Conservation (phyloP, 306 rosid genomes). For the Nissolia schottii region DNA sequence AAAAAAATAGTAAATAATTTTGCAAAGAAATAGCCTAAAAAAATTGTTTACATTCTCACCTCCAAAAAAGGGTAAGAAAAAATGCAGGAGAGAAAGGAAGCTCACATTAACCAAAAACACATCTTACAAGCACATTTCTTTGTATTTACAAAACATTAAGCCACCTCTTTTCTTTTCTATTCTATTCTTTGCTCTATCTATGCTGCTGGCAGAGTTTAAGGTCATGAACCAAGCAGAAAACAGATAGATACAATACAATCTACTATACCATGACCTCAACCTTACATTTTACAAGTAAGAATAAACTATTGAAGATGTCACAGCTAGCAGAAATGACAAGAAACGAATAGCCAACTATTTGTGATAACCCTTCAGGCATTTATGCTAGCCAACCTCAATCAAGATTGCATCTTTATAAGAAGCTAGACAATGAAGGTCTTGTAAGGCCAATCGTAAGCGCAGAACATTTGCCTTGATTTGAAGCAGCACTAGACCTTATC, state of each 20-base stretch:
- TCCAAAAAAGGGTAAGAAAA: background rate
- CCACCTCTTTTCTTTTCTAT: background rate
- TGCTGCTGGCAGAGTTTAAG: background rate
- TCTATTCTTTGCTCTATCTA: background rate
- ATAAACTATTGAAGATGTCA: constrained; percentile 14
- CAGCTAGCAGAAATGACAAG: background rate
- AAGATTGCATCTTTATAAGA: background rate
- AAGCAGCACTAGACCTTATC: constrained; percentile 2
- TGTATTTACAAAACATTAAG: background rate
- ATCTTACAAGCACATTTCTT: background rate
- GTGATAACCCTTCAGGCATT: background rate
- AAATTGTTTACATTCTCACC: background rate
- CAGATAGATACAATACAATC: background rate
- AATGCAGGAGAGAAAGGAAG: background rate
- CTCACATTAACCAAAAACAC: background rate
- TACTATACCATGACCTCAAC: constrained; percentile 10
- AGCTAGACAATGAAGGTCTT: background rate
- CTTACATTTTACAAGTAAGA: constrained; percentile 9
- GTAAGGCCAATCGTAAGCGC: background rate
- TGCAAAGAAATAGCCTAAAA: too few relatives aligned
- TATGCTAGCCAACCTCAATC: background rate
- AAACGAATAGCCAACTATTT: background rate
- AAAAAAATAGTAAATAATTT: too few relatives aligned
- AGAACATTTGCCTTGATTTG: constrained; percentile 3
- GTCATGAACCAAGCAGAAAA: constrained; percentile 12